Percentiles rank a stretch among this genome's conserved stretches.
These are phyloP conservation scores for Microascus cirrosus DNA, from an alignment of 2,329 filamentous ascomycete genomes.

Conservation along the genomic window DNA sequence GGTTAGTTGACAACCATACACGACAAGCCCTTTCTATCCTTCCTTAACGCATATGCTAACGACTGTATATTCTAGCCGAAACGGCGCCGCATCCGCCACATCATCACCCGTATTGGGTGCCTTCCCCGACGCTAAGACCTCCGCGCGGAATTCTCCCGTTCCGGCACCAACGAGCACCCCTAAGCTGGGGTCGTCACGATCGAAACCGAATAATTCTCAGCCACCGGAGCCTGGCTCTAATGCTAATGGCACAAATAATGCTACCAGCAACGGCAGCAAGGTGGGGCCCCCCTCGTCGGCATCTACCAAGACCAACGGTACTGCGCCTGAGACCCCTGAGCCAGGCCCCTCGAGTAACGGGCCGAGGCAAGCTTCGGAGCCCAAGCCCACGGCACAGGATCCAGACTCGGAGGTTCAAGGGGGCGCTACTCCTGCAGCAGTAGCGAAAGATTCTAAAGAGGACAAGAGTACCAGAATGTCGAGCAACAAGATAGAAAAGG, in stretches of 20 bases:
- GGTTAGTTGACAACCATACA: conserved; percentile 34
- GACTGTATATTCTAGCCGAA: conserved; percentile 15
- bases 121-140: conserved; percentile 50
- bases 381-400: conserved; percentile 8
- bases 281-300: conserved; percentile 47
- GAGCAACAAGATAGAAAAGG: conserved; percentile 20
- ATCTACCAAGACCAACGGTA: conserved; percentile 50
- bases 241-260: neutral
- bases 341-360: conserved; percentile 12
- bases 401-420: neutral
- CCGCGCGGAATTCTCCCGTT: conserved; percentile 45
- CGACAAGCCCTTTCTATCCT: neutral
- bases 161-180: conserved; percentile 41
- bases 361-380: conserved; percentile 14
- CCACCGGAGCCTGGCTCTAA: conserved; percentile 33
- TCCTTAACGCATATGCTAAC: neutral
- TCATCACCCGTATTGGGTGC: conserved; percentile 64
- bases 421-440: neutral
- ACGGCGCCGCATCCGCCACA: conserved; percentile 45
- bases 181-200: conserved; percentile 57
- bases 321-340: conserved; percentile 25
- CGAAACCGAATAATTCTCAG: conserved; percentile 63
- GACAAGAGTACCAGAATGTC: conserved; percentile 19
- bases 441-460: conserved; percentile 29
- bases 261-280: conserved; percentile 19